phyloP scores from a whole-genome alignment of 148 eudicot species.

The Camellia sinensis region DNA sequence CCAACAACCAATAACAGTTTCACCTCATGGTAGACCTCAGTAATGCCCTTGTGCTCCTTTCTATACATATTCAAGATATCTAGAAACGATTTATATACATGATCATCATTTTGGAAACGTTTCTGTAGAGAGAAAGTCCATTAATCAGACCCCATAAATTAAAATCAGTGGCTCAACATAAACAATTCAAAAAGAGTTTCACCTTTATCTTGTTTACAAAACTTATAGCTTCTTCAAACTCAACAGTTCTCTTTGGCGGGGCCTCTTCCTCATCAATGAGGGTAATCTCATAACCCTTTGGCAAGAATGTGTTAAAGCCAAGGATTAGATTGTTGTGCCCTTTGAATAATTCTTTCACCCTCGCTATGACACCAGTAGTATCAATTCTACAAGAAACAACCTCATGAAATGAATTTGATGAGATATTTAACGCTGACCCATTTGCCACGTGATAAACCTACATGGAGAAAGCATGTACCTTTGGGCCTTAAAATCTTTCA shows the following conservation, averaged over 20 bases:
- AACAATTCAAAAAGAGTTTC: constrained; percentile 5
- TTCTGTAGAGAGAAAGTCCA: constrained; percentile 45
- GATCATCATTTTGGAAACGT: constrained; percentile 85
- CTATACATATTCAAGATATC: constrained; percentile 89
- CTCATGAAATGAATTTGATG: neutral
- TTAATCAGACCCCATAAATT: constrained; percentile 9
- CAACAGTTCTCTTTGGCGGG: constrained; percentile 71
- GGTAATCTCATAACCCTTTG: constrained; percentile 89
- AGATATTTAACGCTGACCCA: neutral
- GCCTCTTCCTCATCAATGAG: constrained; percentile 64
- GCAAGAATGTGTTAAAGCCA: constrained; percentile 95
- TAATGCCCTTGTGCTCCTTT: constrained; percentile 77
- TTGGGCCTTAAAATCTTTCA: constrained; percentile 96
- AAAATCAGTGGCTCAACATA: constrained; percentile 7
- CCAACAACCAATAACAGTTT: neutral
- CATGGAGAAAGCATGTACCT: constrained; percentile 38
- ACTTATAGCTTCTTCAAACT: constrained; percentile 88
- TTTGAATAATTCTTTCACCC: constrained; percentile 86
- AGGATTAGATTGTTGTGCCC: constrained; percentile 82
- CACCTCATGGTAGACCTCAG: constrained; percentile 92
- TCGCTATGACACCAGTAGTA: constrained; percentile 83
- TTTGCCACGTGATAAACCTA: neutral
- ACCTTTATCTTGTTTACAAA: constrained; percentile 99
- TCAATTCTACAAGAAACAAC: constrained; percentile 60
- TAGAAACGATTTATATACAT: constrained; percentile 85